Evolutionary conservation across 805 yeast genomes (phyloP).

Genomic region (Debaryomyces maramus): DNA sequence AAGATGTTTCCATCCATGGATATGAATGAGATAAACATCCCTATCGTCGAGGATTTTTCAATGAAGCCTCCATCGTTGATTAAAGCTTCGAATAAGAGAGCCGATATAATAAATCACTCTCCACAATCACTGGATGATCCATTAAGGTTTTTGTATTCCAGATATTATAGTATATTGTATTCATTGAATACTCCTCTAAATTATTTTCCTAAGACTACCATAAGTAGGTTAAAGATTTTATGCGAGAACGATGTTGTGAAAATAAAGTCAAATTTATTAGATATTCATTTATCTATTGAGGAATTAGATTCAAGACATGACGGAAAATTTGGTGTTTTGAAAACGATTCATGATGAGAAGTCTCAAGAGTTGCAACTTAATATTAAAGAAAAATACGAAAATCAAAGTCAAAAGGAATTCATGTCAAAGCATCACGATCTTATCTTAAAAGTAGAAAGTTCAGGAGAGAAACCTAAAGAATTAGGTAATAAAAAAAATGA

Average conservation of each 20-base stretch:
- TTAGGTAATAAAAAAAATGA: constrained; percentile 20
- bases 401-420: constrained; percentile 19
- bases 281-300: constrained; percentile 33
- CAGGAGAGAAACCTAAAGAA: constrained; percentile 12
- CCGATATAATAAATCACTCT: neutral
- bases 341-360: constrained; percentile 4
- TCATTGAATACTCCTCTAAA: constrained; percentile 41
- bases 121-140: constrained; percentile 20
- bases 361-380: constrained; percentile 9
- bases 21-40: neutral
- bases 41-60: constrained; percentile 9
- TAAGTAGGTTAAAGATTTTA: constrained; percentile 46
- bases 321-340: constrained; percentile 27
- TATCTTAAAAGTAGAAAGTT: neutral
- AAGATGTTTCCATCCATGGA: neutral
- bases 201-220: constrained; percentile 49
- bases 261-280: constrained; percentile 23
- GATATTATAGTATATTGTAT: constrained; percentile 39
- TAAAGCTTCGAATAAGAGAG: neutral
- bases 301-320: constrained; percentile 45
- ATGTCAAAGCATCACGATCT: constrained; percentile 7
- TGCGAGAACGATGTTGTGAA: constrained; percentile 27
- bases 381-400: constrained; percentile 18
- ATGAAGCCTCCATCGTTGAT: constrained; percentile 16
- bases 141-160: constrained; percentile 25